These are phyloP conservation scores for Mycena galopus DNA, from an alignment of 768 basidiomycete species.

Conservation along the genomic window DNA sequence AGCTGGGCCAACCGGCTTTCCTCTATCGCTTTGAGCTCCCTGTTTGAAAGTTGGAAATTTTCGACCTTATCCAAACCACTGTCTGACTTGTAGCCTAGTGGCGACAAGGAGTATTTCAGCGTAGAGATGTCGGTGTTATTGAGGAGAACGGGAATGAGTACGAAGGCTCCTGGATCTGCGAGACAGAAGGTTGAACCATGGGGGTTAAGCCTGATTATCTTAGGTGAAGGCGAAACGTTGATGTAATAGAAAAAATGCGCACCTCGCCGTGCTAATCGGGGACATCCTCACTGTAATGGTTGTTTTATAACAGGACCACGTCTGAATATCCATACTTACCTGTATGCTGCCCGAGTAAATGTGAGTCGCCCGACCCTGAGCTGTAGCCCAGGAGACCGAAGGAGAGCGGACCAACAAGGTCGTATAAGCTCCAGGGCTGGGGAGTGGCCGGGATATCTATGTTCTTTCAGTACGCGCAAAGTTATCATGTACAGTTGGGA, in stretches of 20 bases:
- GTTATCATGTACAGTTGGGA: slow-evolving; percentile 3
- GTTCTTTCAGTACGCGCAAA: slow-evolving; percentile 41
- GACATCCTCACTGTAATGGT: slow-evolving; percentile 77
- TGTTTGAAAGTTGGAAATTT: slow-evolving; percentile 66
- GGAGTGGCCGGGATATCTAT: slow-evolving; percentile 55
- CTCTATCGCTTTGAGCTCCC: slow-evolving; percentile 79
- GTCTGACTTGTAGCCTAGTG: slow-evolving; percentile 64
- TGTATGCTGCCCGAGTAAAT: slow-evolving; percentile 89
- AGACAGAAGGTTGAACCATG: slow-evolving; percentile 81
- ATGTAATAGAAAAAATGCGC: too few species aligned
- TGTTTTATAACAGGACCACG: not conserved
- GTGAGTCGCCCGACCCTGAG: slow-evolving; percentile 60
- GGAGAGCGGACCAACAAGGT: slow-evolving; percentile 62
- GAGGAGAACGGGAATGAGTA: slow-evolving; percentile 86
- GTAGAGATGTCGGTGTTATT: slow-evolving; percentile 88
- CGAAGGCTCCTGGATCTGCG: slow-evolving; percentile 60
- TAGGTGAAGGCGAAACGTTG: too few species aligned
- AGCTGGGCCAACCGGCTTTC: slow-evolving; percentile 65
- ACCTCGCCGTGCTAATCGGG: slow-evolving; percentile 93
- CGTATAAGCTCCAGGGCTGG: slow-evolving; percentile 61
- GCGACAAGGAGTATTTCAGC: slow-evolving; percentile 80
- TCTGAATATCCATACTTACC: not conserved
- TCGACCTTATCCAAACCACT: slow-evolving; percentile 62
- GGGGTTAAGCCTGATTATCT: slow-evolving; percentile 89
- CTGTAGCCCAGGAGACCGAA: slow-evolving; percentile 64